A percentile compares a stretch with the other conserved stretches of the same genome.
These are phyloP conservation scores for Dactylellina haptotyla DNA, from an alignment of 2,329 filamentous ascomycete species.

Conservation along the genomic window DNA sequence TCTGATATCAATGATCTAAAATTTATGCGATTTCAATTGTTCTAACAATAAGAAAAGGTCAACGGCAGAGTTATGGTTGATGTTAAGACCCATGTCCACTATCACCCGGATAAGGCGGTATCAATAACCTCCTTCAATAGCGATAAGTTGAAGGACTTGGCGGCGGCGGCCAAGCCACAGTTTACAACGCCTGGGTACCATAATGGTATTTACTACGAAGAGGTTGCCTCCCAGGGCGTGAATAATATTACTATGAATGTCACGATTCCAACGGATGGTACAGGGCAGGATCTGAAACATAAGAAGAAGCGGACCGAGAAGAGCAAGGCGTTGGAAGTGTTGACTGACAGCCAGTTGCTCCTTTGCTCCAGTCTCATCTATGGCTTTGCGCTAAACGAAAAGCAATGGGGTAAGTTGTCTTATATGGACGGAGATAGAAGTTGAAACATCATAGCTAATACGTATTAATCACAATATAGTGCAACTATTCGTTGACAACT, in stretches of 20 bases:
- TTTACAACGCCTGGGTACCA: constrained; percentile 34
- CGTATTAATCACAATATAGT: too few relatives aligned
- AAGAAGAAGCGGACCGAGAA: constrained; percentile 10
- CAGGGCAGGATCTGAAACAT: constrained; percentile 52
- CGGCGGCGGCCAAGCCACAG: background rate
- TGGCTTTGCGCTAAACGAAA: constrained; percentile 87
- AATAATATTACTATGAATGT: constrained; percentile 54
- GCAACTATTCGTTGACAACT: constrained; percentile 81
- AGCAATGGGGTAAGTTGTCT: constrained; percentile 77
- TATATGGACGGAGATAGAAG: too few relatives aligned
- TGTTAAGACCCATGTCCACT: constrained; percentile 59
- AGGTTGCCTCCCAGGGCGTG: constrained; percentile 29
- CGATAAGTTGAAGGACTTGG: constrained; percentile 32
- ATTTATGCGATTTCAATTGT: constrained; percentile 51
- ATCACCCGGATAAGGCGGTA: constrained; percentile 39
- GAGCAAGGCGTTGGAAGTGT: constrained; percentile 33
- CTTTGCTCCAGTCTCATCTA: constrained; percentile 85
- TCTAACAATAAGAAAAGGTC: constrained; percentile 57
- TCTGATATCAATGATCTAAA: background rate
- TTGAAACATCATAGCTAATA: background rate
- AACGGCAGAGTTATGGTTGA: constrained; percentile 61
- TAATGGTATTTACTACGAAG: constrained; percentile 46
- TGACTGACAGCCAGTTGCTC: constrained; percentile 81
- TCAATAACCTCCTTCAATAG: constrained; percentile 23
- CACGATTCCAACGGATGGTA: constrained; percentile 56